These are phyloP conservation scores for Hordeum marinum DNA, from an alignment of 176 grass and related monocot genomes.

Conservation along the genomic window DNA sequence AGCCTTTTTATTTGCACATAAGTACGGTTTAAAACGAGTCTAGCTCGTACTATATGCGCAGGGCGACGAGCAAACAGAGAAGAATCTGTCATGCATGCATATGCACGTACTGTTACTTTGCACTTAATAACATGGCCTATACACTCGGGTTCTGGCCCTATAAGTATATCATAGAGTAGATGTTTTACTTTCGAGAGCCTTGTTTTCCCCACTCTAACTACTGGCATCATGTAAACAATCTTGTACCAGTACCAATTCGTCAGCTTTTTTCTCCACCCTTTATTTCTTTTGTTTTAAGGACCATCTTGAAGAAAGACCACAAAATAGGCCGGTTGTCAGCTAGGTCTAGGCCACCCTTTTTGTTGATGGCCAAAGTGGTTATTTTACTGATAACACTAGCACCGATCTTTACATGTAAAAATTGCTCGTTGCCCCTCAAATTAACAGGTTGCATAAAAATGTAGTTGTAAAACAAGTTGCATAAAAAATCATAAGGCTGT, in stretches of 20 bases:
- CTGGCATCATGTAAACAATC: constrained; percentile 9
- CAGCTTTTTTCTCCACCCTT: constrained; percentile 30
- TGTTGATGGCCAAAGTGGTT: background rate
- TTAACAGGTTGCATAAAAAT: background rate
- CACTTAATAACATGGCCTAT: constrained; percentile 32
- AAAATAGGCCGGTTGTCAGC: background rate
- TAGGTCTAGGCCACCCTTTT: background rate
- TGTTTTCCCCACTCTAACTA: constrained; percentile 36
- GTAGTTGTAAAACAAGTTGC: background rate
- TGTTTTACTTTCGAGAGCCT: constrained; percentile 37
- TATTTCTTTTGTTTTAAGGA: background rate
- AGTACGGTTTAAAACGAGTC: constrained; percentile 38
- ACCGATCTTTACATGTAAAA: background rate
- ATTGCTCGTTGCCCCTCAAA: background rate
- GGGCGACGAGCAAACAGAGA: constrained; percentile 31
- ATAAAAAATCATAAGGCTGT: background rate
- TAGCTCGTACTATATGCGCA: constrained; percentile 32
- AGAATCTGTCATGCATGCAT: constrained; percentile 33
- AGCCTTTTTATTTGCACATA: constrained; percentile 28
- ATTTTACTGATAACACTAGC: background rate
- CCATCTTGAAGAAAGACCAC: constrained; percentile 3
- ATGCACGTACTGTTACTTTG: constrained; percentile 9
- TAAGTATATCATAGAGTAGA: constrained; percentile 10
- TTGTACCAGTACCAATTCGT: background rate
- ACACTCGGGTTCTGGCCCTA: constrained; percentile 22